Percentiles rank a stretch among this genome's conserved stretches.
Evolutionary conservation across 148 eudicot species (phyloP).

Genomic region (Diospyros lotus): DNA sequence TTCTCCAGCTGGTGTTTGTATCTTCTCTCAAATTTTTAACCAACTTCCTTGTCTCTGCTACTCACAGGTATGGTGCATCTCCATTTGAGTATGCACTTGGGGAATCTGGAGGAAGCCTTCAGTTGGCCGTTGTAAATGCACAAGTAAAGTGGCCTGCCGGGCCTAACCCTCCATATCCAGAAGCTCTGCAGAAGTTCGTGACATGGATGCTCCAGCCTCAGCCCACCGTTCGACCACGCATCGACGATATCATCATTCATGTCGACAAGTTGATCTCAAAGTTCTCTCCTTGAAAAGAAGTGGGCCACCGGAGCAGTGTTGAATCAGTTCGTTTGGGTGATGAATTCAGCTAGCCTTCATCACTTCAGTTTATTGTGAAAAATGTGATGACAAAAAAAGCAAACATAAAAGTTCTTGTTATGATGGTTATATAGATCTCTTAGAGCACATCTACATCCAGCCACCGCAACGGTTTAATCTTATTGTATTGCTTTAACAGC

Average conservation of each 20-base stretch:
- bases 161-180: conserved; percentile 82
- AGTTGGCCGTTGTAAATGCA: conserved; percentile 83
- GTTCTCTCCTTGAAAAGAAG: conserved; percentile 47
- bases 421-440: background rate
- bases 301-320: conserved; percentile 3
- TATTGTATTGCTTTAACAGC: conserved; percentile 4
- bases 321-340: conserved; percentile 3
- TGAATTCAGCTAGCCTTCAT: conserved; percentile 7
- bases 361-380: conserved; percentile 10
- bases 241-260: conserved; percentile 84
- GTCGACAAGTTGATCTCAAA: conserved; percentile 89
- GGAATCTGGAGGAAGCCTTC: conserved; percentile 96
- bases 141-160: conserved; percentile 92
- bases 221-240: conserved; percentile 80
- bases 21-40: background rate
- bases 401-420: conserved; percentile 10
- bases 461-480: background rate
- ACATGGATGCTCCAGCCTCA: conserved; percentile 99
- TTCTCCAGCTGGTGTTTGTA: too few species aligned
- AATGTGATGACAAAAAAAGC: background rate
- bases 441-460: background rate
- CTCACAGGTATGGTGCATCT: conserved; percentile 82
- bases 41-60: conserved; percentile 4
- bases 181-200: conserved; percentile 89
- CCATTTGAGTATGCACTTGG: conserved; percentile 95